Base-by-base conservation (phyloP, 1,284 basidiomycete species). In the Sphaerobolus stellatus region DNA sequence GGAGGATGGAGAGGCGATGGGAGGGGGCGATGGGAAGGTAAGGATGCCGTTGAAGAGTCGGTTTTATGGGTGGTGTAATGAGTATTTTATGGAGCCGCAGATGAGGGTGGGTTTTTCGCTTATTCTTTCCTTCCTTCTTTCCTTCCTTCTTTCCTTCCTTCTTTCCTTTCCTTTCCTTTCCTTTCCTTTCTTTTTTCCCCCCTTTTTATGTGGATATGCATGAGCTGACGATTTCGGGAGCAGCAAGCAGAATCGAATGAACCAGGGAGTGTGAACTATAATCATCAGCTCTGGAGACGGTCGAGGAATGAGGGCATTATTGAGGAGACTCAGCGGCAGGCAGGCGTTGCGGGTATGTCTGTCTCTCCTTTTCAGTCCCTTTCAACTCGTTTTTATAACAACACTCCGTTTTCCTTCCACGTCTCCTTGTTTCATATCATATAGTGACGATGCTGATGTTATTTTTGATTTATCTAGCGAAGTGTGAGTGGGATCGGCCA, bases 31-130 rank as follows among this genome's bases (percentile, higher is more conserved):
- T n/a, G n/a, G 93, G 75, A 91, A 93, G 64, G 16, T 43, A 22
- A 78, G 83, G 8, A 73, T 99, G 57, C 96, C 96, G 0, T 73
- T 99, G 62, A 94, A 93, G 72, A 94, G 92, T 65, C 81, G 84
- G 2, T 95, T 94, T 70, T 99, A 92, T 67, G 94, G 97, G 66
- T 98, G 94, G 92, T 94, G 93, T 58, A 86, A 87, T 64, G 95
- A 98, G 68, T 98, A 98, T 70, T 99, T 98, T 76, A 94, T 92
- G 59, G 95, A 98, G 71, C 94, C 96, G 4, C 96, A 97, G 71
- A 97, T 98, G 94, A 88, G 92, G 75, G 92, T 94, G 64, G 63
- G 86, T 73, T 7, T 6, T 6, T 6, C 41, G 13, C 22, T 33
- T 20, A 44, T 50, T 34, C 52, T 34, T 59, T 14, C 24, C 52